Evolutionary conservation across 2,329 filamentous ascomycete genomes (phyloP).

Genomic region (Pseudopyricularia javanii): DNA sequence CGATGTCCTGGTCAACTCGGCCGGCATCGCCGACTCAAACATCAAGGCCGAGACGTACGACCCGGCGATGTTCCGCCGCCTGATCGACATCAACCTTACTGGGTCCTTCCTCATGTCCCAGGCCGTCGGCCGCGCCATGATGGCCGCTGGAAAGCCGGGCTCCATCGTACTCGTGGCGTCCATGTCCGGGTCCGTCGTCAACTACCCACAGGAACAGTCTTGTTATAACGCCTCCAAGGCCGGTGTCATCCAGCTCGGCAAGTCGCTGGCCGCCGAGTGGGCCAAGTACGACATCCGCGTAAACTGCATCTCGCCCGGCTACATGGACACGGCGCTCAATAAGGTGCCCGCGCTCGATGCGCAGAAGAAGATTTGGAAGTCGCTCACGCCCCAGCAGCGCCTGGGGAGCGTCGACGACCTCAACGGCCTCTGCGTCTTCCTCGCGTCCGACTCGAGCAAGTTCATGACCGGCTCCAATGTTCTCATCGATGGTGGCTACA

Average conservation of each 20-base stretch:
- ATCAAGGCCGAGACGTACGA: slow-evolving; percentile 72
- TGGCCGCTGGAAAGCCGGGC: slow-evolving; percentile 56
- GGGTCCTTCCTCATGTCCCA: slow-evolving; percentile 70
- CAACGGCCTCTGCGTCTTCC: slow-evolving; percentile 65
- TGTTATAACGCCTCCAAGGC: slow-evolving; percentile 81
- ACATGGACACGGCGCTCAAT: slow-evolving; percentile 79
- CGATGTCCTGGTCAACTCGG: slow-evolving; percentile 68
- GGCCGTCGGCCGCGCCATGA: slow-evolving; percentile 61
- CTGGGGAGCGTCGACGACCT: slow-evolving; percentile 64
- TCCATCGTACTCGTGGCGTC: slow-evolving; percentile 66
- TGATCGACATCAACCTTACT: slow-evolving; percentile 73
- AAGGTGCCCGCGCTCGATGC: slow-evolving; percentile 65
- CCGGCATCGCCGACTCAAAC: slow-evolving; percentile 73
- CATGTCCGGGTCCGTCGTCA: slow-evolving; percentile 76
- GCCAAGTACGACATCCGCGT: slow-evolving; percentile 69
- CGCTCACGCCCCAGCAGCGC: slow-evolving; percentile 60
- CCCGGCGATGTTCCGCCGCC: slow-evolving; percentile 61
- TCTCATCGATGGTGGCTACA: slow-evolving; percentile 60
- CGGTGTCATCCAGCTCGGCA: slow-evolving; percentile 64
- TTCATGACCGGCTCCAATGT: slow-evolving; percentile 73
- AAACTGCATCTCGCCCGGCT: slow-evolving; percentile 71
- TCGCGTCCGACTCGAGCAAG: slow-evolving; percentile 57
- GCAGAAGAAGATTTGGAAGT: slow-evolving; percentile 73
- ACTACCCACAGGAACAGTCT: slow-evolving; percentile 73
- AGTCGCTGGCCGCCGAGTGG: slow-evolving; percentile 76